Evolutionary conservation across 179 eudicot genomes (phyloP).

Genomic region (Gypsophila paniculata): DNA sequence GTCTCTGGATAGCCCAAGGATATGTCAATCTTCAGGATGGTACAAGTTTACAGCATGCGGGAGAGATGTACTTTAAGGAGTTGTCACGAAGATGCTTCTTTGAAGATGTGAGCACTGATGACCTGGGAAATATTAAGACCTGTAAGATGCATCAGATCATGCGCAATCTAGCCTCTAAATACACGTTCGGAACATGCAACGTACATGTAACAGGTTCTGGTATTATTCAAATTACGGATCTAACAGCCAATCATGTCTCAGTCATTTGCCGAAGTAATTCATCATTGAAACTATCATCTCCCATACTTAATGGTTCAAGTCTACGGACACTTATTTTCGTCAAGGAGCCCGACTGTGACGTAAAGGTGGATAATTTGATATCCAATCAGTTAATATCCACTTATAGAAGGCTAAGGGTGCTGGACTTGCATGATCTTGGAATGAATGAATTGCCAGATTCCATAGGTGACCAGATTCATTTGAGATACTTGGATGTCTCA

Average conservation of each 20-base stretch:
- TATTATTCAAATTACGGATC: not conserved
- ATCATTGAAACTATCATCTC: not conserved
- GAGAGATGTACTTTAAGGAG: slow-evolving; percentile 28
- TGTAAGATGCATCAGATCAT: slow-evolving; percentile 34
- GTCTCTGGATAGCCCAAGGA: slow-evolving; percentile 45
- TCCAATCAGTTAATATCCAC: slow-evolving; percentile 10
- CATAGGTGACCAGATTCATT: slow-evolving; percentile 26
- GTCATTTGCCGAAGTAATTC: not conserved
- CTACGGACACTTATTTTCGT: slow-evolving; percentile 26
- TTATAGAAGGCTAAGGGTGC: slow-evolving; percentile 25
- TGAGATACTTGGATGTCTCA: slow-evolving; percentile 33
- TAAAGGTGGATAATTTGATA: not conserved
- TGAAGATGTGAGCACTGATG: slow-evolving; percentile 21
- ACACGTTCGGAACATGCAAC: slow-evolving; percentile 1
- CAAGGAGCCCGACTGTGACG: slow-evolving; percentile 15
- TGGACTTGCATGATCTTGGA: slow-evolving; percentile 29
- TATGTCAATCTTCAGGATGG: slow-evolving; percentile 13
- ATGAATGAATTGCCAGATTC: slow-evolving; percentile 26
- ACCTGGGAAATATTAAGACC: slow-evolving; percentile 10
- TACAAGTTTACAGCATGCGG: slow-evolving; percentile 17
- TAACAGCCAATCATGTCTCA: slow-evolving; percentile 17
- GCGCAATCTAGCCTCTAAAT: slow-evolving; percentile 13
- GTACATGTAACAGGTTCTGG: not conserved
- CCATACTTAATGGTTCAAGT: not conserved
- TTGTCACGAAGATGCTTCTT: slow-evolving; percentile 30